Conservation (phyloP, 768 basidiomycete genomes). For the Tricholoma bakamatsutake region DNA sequence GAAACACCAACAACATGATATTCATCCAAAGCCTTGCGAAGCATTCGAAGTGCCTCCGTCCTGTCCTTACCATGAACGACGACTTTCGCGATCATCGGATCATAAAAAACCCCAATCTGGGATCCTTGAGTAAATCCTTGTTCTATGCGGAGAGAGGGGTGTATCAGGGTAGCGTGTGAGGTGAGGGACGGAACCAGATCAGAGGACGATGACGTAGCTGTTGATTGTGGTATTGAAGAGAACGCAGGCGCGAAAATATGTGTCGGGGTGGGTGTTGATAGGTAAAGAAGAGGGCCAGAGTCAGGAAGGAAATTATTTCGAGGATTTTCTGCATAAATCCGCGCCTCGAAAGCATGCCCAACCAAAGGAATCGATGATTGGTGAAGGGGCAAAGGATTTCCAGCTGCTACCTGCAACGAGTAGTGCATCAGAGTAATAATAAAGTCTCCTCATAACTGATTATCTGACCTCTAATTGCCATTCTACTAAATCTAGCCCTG, state of each 20-base stretch:
- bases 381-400: slow-evolving; percentile 73
- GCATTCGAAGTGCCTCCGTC: slow-evolving; percentile 74
- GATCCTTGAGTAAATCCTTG: slow-evolving; percentile 81
- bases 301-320: slow-evolving; percentile 92
- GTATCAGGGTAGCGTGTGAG: slow-evolving; percentile 27
- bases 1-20: slow-evolving; percentile 89
- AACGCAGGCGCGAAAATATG: slow-evolving; percentile 56
- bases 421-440: neutral
- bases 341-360: slow-evolving; percentile 91
- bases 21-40: slow-evolving; percentile 77
- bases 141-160: slow-evolving; percentile 75
- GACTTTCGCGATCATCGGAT: slow-evolving; percentile 90
- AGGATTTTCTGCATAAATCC: slow-evolving; percentile 95
- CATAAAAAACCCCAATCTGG: slow-evolving; percentile 84
- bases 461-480: slow-evolving; percentile 79
- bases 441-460: neutral
- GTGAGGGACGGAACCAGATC: slow-evolving; percentile 27
- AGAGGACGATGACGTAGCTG: slow-evolving; percentile 15
- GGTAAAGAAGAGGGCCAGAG: slow-evolving; percentile 74
- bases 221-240: slow-evolving; percentile 17
- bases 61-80: slow-evolving; percentile 85
- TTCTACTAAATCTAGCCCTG: slow-evolving; percentile 88
- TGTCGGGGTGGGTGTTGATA: slow-evolving; percentile 74
- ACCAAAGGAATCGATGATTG: slow-evolving; percentile 80
- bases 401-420: slow-evolving; percentile 65